Conservation (phyloP, 768 basidiomycete genomes). For the Auricularia sp. region DNA sequence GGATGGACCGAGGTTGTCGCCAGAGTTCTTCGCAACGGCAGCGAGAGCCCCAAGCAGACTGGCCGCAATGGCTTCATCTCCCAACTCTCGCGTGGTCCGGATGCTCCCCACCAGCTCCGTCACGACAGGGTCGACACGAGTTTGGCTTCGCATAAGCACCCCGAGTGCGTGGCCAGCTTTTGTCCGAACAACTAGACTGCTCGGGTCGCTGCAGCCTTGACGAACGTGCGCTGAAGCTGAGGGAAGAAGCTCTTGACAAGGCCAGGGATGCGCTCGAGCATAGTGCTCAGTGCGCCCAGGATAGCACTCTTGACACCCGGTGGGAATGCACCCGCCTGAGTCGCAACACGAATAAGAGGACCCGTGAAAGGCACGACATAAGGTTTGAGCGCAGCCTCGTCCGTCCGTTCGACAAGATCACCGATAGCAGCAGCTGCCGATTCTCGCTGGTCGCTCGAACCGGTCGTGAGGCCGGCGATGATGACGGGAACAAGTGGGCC, state of each 20-base stretch:
- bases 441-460: slow-evolving; percentile 91
- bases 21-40: slow-evolving; percentile 59
- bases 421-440: slow-evolving; percentile 93
- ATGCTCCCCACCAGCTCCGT: slow-evolving; percentile 57
- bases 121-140: slow-evolving; percentile 87
- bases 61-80: slow-evolving; percentile 57
- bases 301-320: slow-evolving; percentile 91
- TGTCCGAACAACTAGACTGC: slow-evolving; percentile 67
- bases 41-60: slow-evolving; percentile 72
- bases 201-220: slow-evolving; percentile 80
- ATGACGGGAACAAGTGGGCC: slow-evolving; percentile 78
- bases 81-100: slow-evolving; percentile 18
- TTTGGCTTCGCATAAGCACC: slow-evolving; percentile 80
- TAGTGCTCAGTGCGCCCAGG: slow-evolving; percentile 70
- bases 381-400: slow-evolving; percentile 80
- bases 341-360: slow-evolving; percentile 89
- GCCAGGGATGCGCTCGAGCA: slow-evolving; percentile 75
- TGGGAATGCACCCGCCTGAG: slow-evolving; percentile 80
- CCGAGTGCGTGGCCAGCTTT: slow-evolving; percentile 81
- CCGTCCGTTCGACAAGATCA: slow-evolving; percentile 86
- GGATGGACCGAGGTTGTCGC: slow-evolving; percentile 67
- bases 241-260: slow-evolving; percentile 99
- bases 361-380: slow-evolving; percentile 94
- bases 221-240: slow-evolving; percentile 90
- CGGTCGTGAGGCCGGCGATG: slow-evolving; percentile 86